These are phyloP conservation scores for Crucihimalaya himalaica DNA, from an alignment of 345 rosid species.

Conservation along the genomic window DNA sequence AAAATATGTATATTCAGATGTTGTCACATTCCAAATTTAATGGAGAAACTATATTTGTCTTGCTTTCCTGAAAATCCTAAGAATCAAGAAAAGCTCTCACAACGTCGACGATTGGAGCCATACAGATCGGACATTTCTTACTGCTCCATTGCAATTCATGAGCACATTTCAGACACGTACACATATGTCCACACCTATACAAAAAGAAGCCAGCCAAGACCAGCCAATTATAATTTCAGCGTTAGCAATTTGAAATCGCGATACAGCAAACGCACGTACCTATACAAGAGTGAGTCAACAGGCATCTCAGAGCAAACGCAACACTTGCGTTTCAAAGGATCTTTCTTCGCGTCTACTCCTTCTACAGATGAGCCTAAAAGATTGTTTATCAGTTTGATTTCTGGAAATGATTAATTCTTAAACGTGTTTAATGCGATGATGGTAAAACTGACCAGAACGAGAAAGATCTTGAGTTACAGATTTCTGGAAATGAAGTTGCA, in stretches of 20 bases:
- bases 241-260: neutral
- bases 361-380: conserved; percentile 35
- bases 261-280: conserved; percentile 44
- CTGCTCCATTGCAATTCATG: conserved; percentile 70
- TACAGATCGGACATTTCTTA: conserved; percentile 79
- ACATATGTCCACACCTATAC: conserved; percentile 89
- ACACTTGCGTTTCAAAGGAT: conserved; percentile 56
- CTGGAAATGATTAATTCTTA: neutral
- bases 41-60: neutral
- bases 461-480: conserved; percentile 45
- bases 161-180: conserved; percentile 80
- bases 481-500: conserved; percentile 59
- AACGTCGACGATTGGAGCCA: conserved; percentile 79
- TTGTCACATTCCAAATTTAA: conserved; percentile 10
- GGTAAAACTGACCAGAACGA: conserved; percentile 50
- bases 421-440: neutral
- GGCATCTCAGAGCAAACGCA: conserved; percentile 76
- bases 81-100: conserved; percentile 68
- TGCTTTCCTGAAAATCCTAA: conserved; percentile 26
- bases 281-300: conserved; percentile 76
- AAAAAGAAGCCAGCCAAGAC: neutral
- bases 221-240: neutral
- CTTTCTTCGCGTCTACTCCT: conserved; percentile 37
- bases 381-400: conserved; percentile 8
- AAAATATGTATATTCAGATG: neutral